Evolutionary conservation across 176 grass and related monocot genomes (phyloP), one percentile per base, ranked within the genome.

Genomic region (Eleusine coracana): DNA sequence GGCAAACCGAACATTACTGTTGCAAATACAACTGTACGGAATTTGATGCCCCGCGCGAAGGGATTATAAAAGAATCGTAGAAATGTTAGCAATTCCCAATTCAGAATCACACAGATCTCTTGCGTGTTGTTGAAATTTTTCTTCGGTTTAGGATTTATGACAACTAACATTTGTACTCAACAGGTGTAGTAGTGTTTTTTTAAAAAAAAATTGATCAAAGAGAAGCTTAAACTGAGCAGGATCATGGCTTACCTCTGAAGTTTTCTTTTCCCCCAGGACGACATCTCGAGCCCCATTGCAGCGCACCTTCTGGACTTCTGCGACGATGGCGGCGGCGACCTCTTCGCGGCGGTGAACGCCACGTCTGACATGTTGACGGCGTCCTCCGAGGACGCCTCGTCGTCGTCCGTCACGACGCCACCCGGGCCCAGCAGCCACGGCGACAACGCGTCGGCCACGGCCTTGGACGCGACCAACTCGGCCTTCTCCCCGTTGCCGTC

Each of bases 241-340:
- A n/a, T 45, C 49, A n/a, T 45, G 48, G 81, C 73, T 70, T 45
- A 21, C 58, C 46, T 84, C 16, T 85, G 68, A 86, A 77, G 61
- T 62, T 77, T 81, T 8, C 25, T 61, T 61, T 25, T 1, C 5
- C 17, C 18, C n/a, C 88, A 97, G 94, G 94, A 97, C 45, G 94
- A 49, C 72, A 97, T 97, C 84, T 97, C 91, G 45, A 97, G 94
- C 75, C 91, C 91, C 60, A 90, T 94, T 17, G 91, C 84, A 3
- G 89, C 76, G 14, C 89, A 91, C 68, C 83, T 97, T 75, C 39
- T 94, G 1, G 91, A 93, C 46, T 94, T 97, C 79, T 94, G 84
- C 78, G 89, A 91, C 64, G 87, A 97, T 17, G 89, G 84, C 75
- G 6, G 68, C 31, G 80, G 76, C 8, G 82, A 91, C 59, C 91